phyloP scores from a whole-genome alignment of 2,329 filamentous ascomycete genomes.

The Bimuria novae-zelandiae region DNA sequence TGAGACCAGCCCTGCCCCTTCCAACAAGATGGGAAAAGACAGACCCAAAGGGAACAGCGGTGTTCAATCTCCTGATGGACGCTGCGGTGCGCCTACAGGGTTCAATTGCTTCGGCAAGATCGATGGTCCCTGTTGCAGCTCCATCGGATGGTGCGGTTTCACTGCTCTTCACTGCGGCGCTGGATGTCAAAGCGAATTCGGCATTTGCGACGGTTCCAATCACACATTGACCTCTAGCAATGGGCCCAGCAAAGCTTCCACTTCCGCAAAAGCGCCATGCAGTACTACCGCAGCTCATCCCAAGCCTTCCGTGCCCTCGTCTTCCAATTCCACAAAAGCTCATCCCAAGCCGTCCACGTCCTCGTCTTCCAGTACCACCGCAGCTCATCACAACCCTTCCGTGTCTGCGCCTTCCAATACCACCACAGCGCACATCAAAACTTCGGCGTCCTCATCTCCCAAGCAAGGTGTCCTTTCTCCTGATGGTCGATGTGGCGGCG shows the following conservation, averaged over 20 bases:
- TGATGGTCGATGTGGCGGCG: constrained; percentile 5
- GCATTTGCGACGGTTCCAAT: constrained; percentile 15
- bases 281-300: not conserved
- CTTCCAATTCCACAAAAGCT: not conserved
- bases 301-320: not conserved
- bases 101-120: constrained; percentile 20
- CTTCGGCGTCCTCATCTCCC: not conserved
- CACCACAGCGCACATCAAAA: not conserved
- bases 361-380: not conserved
- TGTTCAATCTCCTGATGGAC: constrained; percentile 7
- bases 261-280: not conserved
- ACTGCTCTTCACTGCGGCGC: constrained; percentile 21
- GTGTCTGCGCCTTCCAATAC: not conserved
- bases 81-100: constrained; percentile 8
- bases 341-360: not conserved
- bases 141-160: constrained; percentile 44
- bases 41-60: not conserved
- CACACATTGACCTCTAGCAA: not conserved
- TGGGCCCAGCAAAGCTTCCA: not conserved
- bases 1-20: not conserved
- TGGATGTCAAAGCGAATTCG: constrained; percentile 29
- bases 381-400: not conserved
- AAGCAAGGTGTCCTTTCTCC: constrained; percentile 1
- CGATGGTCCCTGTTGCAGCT: constrained; percentile 50
- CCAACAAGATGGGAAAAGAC: not conserved